Evolutionary conservation across 495 filamentous ascomycete genomes (phyloP).

Genomic region (Tuber calosporum): DNA sequence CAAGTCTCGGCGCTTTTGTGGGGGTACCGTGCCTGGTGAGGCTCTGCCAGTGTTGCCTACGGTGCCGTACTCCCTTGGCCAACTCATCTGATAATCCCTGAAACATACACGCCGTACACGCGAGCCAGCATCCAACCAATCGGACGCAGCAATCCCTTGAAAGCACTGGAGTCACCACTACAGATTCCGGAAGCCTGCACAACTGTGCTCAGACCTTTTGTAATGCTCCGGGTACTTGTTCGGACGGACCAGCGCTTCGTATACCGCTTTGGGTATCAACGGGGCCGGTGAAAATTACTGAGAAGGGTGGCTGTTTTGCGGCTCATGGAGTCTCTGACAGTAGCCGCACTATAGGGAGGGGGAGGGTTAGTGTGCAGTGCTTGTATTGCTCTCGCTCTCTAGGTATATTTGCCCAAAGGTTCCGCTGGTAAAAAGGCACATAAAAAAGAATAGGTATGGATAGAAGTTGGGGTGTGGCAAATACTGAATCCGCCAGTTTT

Average conservation of each 20-base stretch:
- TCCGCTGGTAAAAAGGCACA: background rate
- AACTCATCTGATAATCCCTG: background rate
- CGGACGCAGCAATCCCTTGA: background rate
- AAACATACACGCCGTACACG: background rate
- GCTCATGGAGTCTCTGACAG: background rate
- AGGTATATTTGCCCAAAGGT: background rate
- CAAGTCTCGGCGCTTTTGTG: background rate
- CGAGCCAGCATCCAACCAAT: background rate
- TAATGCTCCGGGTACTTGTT: background rate
- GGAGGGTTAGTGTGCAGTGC: background rate
- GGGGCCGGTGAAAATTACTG: background rate
- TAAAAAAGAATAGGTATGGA: background rate
- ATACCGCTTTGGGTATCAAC: background rate
- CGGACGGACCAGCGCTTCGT: background rate
- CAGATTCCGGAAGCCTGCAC: background rate
- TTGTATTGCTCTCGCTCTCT: background rate
- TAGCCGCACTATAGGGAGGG: background rate
- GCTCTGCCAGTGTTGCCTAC: constrained; percentile 3
- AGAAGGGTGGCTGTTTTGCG: background rate
- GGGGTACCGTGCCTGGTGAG: background rate
- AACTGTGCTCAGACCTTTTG: background rate
- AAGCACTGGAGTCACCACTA: background rate
- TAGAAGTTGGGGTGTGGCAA: background rate
- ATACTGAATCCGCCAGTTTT: background rate
- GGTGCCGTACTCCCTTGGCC: background rate